phyloP scores from a whole-genome alignment of 2,329 filamentous ascomycete genomes.

The Apiospora sp. region DNA sequence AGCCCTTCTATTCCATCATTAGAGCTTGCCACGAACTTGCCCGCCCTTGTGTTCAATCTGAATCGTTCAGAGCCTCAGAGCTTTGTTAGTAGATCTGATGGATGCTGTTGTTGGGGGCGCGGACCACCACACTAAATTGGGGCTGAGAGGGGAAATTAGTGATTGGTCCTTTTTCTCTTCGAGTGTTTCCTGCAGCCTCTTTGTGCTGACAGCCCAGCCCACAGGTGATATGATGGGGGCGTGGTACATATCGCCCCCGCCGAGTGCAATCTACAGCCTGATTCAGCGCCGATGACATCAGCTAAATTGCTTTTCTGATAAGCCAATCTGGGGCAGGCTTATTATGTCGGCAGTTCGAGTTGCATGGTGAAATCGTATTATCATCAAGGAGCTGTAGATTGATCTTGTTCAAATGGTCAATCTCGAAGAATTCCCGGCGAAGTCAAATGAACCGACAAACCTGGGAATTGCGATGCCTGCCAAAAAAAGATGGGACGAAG shows the following conservation, averaged over 20 bases:
- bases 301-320: not conserved
- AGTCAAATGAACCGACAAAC: not conserved
- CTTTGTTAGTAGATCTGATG: not conserved
- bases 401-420: not conserved
- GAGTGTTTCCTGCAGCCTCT: not conserved
- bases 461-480: not conserved
- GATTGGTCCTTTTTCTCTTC: not conserved
- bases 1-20: not conserved
- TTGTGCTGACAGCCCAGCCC: not conserved
- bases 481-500: not conserved
- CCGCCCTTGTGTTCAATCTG: not conserved
- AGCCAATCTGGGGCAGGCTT: not conserved
- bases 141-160: not conserved
- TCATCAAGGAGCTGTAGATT: not conserved
- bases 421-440: not conserved
- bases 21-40: not conserved
- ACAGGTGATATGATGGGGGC: not conserved
- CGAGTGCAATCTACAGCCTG: not conserved
- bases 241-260: not conserved
- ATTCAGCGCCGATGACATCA: not conserved
- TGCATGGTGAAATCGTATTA: not conserved
- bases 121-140: not conserved
- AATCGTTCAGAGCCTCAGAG: slow-evolving; percentile 2
- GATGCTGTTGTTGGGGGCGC: not conserved
- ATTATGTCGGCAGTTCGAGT: not conserved